A percentile compares a stretch with the other conserved stretches of the same genome.
Evolutionary conservation across 2,329 filamentous ascomycete species (phyloP).

Genomic region (Corynespora cassiicola): DNA sequence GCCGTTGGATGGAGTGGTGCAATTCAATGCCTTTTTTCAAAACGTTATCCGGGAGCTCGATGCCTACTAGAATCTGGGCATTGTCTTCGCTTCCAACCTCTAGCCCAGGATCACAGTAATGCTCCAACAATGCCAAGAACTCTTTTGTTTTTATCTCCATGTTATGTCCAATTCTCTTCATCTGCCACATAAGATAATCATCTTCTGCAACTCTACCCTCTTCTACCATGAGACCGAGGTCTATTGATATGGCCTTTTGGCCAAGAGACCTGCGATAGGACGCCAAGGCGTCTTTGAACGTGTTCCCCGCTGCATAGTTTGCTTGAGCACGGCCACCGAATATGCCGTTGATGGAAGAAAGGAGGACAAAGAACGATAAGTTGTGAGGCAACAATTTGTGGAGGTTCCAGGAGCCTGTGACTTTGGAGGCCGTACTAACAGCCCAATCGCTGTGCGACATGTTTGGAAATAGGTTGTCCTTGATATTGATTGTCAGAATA

Average conservation of each 20-base stretch:
- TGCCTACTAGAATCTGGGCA: too few relatives aligned
- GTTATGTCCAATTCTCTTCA: too few relatives aligned
- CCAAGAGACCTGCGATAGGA: neutral
- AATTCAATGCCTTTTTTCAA: too few relatives aligned
- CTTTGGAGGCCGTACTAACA: conserved; percentile 28
- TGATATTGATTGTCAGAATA: too few relatives aligned
- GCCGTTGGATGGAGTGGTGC: too few relatives aligned
- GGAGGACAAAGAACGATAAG: conserved; percentile 15
- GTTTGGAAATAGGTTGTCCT: conserved; percentile 22
- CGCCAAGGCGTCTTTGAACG: conserved; percentile 7
- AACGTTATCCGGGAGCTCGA: too few relatives aligned
- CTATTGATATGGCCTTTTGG: conserved; percentile 18
- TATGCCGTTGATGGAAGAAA: conserved; percentile 11
- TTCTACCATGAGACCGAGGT: conserved; percentile 20
- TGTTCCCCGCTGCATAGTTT: conserved; percentile 14
- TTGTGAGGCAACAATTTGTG: conserved; percentile 10
- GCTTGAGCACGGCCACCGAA: conserved; percentile 10
- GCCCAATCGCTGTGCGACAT: conserved; percentile 24
- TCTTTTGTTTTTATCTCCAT: too few relatives aligned
- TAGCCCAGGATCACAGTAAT: conserved; percentile 24
- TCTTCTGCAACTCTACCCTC: conserved; percentile 22
- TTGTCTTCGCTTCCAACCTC: too few relatives aligned
- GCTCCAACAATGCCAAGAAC: conserved; percentile 22
- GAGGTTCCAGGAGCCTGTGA: conserved; percentile 42
- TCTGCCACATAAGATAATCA: too few relatives aligned